phyloP scores from a whole-genome alignment of 2,329 filamentous ascomycete species.

The Reticulascus tulasneorum region DNA sequence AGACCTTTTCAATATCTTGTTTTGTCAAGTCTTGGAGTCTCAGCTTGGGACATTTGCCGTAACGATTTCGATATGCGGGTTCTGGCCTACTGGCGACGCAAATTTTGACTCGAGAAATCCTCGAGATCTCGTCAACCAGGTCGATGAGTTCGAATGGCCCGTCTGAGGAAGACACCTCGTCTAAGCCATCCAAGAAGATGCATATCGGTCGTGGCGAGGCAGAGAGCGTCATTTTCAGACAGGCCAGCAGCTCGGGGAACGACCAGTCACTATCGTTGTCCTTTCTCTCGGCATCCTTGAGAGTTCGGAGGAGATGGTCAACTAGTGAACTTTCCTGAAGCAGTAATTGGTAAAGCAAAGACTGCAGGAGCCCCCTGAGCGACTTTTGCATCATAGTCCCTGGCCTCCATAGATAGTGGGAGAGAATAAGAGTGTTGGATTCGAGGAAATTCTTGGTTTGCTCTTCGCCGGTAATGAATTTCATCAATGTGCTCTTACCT shows the following conservation, averaged over 20 bases:
- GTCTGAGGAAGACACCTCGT: background rate
- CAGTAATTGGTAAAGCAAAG: background rate
- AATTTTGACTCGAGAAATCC: background rate
- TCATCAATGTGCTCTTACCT: slow-evolving; percentile 21
- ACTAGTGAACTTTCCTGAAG: no score
- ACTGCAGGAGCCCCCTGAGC: background rate
- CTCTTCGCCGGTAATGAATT: slow-evolving; percentile 13
- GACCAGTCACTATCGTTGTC: background rate
- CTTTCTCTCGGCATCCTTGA: no score
- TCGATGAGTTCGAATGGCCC: background rate
- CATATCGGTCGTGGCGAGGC: background rate
- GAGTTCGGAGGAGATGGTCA: no score
- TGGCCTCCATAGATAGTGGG: background rate
- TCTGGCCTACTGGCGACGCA: background rate
- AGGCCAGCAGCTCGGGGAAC: background rate
- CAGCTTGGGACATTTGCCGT: background rate
- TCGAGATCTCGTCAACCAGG: background rate
- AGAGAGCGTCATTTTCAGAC: background rate
- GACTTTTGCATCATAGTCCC: background rate
- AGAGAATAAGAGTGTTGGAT: background rate
- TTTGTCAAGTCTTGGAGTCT: background rate
- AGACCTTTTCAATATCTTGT: background rate
- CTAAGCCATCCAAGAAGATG: background rate
- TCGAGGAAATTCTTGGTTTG: slow-evolving; percentile 13
- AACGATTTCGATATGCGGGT: background rate